These are phyloP conservation scores for Exophiala calicioides DNA, from an alignment of 2,329 filamentous ascomycete genomes.

Conservation along the genomic window DNA sequence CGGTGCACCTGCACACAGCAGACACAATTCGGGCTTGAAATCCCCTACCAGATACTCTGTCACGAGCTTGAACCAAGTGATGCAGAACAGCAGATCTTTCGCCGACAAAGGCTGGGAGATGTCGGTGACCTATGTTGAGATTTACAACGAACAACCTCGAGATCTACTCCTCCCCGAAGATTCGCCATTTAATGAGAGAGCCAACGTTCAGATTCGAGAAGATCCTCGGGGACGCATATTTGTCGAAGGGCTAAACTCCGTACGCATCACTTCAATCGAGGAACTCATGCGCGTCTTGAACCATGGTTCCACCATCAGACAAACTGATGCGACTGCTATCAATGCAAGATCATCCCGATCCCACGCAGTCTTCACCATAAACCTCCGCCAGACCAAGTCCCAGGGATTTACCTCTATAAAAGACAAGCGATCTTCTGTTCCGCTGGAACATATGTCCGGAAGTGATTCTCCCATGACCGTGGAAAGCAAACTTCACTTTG, in stretches of 20 bases:
- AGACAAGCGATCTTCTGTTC: conserved; percentile 86
- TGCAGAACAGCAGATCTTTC: conserved; percentile 43
- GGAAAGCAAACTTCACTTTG: conserved; percentile 98
- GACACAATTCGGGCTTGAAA: conserved; percentile 73
- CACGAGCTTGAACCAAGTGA: conserved; percentile 47
- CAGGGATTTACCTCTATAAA: conserved; percentile 69
- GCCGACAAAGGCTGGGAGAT: conserved; percentile 82
- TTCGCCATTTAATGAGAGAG: conserved; percentile 68
- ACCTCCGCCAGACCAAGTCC: conserved; percentile 63
- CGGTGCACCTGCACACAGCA: conserved; percentile 50
- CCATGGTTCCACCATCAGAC: conserved; percentile 89
- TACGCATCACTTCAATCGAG: conserved; percentile 86
- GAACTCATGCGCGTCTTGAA: conserved; percentile 87
- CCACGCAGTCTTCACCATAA: conserved; percentile 94
- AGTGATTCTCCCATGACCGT: conserved; percentile 74
- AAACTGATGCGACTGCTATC: conserved; percentile 95
- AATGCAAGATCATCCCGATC: conserved; percentile 98
- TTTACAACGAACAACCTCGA: conserved; percentile 94
- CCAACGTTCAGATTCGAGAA: conserved; percentile 85
- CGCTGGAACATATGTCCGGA: conserved; percentile 72
- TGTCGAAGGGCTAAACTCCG: conserved; percentile 82
- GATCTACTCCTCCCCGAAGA: conserved; percentile 83
- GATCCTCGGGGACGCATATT: conserved; percentile 93
- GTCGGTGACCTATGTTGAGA: conserved; percentile 93
- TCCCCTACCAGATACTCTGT: conserved; percentile 77